These are phyloP conservation scores for Ehretia macrophylla DNA, from an alignment of 257 asterid genomes.

Conservation along the genomic window DNA sequence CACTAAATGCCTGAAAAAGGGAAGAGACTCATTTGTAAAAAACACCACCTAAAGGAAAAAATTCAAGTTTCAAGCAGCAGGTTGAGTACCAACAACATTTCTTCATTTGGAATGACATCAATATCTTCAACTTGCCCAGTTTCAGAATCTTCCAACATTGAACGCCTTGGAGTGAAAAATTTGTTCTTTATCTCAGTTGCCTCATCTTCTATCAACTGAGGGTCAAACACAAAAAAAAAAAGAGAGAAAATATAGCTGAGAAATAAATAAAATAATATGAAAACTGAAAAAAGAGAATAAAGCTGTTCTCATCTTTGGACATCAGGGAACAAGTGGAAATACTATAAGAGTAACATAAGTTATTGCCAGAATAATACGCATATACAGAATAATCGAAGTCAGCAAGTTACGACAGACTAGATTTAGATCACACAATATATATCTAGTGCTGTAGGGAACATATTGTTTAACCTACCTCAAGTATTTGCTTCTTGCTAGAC, in stretches of 20 bases:
- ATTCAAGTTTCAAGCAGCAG: slow-evolving; percentile 12
- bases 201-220: slow-evolving; percentile 79
- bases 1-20: slow-evolving; percentile 80
- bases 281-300: background rate
- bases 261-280: background rate
- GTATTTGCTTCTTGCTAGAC: slow-evolving; percentile 69
- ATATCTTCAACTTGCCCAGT: slow-evolving; percentile 80
- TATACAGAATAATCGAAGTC: too few species aligned
- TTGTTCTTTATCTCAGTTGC: slow-evolving; percentile 83
- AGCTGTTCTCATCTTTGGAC: background rate
- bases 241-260: background rate
- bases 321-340: too few species aligned
- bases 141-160: slow-evolving; percentile 82
- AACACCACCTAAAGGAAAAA: background rate
- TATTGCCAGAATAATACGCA: too few species aligned
- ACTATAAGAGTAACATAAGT: too few species aligned
- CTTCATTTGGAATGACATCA: slow-evolving; percentile 90
- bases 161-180: slow-evolving; percentile 82
- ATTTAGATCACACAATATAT: background rate
- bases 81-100: slow-evolving; percentile 73
- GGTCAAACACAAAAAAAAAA: background rate
- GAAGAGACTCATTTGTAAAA: background rate
- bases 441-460: background rate
- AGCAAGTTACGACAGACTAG: background rate
- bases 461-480: slow-evolving; percentile 46